Evolutionary conservation across 495 filamentous ascomycete genomes (phyloP).

Genomic region (Podospora comata): DNA sequence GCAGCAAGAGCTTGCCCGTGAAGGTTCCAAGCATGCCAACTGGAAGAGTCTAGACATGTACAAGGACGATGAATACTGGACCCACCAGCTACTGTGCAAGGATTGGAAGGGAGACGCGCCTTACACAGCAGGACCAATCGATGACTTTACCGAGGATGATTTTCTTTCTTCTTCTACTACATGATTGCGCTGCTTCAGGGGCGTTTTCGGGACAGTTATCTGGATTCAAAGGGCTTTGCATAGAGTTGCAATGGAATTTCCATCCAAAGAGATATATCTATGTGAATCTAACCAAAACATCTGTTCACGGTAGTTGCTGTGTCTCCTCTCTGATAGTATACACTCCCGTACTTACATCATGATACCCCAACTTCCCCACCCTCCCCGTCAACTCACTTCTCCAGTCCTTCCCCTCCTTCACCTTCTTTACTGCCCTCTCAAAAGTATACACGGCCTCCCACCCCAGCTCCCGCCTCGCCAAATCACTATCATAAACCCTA

Average conservation of each 20-base stretch:
- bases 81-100: neutral
- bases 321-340: conserved; percentile 24
- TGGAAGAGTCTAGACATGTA: neutral
- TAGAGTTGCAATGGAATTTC: no score
- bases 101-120: neutral
- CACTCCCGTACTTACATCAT: conserved; percentile 27
- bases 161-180: neutral
- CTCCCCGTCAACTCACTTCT: conserved; percentile 25
- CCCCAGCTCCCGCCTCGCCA: conserved; percentile 26
- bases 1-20: neutral
- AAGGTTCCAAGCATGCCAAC: neutral
- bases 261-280: no score
- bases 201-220: no score
- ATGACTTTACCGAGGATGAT: neutral
- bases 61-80: neutral
- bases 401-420: conserved; percentile 29
- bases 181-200: neutral
- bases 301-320: neutral
- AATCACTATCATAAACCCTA: conserved; percentile 31
- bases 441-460: conserved; percentile 33
- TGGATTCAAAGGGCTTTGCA: no score
- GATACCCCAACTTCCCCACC: conserved; percentile 33
- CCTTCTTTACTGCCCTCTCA: conserved; percentile 21
- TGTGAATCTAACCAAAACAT: no score
- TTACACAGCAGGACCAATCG: neutral